Base-by-base conservation (phyloP, 768 basidiomycete genomes). In the Trametes meyenii region DNA sequence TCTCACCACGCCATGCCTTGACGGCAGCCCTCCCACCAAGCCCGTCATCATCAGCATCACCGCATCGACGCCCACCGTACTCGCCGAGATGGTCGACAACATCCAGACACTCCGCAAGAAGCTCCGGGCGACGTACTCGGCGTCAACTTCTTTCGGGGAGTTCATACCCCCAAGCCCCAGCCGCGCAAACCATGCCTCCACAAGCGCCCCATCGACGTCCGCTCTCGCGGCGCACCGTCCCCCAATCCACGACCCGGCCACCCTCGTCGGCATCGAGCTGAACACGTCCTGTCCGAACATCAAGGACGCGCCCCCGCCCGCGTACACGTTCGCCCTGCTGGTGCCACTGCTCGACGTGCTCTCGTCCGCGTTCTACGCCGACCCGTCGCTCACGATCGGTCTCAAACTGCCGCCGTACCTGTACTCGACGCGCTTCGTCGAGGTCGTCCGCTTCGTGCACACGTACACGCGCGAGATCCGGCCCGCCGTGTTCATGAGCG, bases 221-320 rank as follows among this genome's bases (percentile, higher is more conserved):
- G n/a, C 58, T 6, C 17, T 79, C 61, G 60, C 53, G 1, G 35
- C 46, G 35, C 21, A 64, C n/a, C 48, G 59, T 44, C 50, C 42
- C 24, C 56, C 43, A 64, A 40, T 17, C 40, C 45, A 56, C 40
- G 69, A 55, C 72, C 78, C 63, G 67, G 51, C 63, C 1, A 71
- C 71, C n/a, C 66, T 77, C 64, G 76, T 94, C 61, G 92, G 83
- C 14, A 75, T 93, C 67, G 93, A 95, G 73, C 78, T 94, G 69
- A 95, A 95, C 72, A 86, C 90, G 0, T 89, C 87, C 42, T 95
- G 93, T 65, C 93, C 93, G 3, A 95, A 95, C 70, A 89, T 94
- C 65, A 69, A 72, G 57, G 74, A 73, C 12, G 76, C 78, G 3
- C 81, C 89, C 0, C 90, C 90, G 0, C 81, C 86, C 19, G 83